A percentile compares a stretch with the other conserved stretches of the same genome.
Evolutionary conservation across 164 flowering plant genomes (phyloP).

Genomic region (Dillenia suffruticosa): DNA sequence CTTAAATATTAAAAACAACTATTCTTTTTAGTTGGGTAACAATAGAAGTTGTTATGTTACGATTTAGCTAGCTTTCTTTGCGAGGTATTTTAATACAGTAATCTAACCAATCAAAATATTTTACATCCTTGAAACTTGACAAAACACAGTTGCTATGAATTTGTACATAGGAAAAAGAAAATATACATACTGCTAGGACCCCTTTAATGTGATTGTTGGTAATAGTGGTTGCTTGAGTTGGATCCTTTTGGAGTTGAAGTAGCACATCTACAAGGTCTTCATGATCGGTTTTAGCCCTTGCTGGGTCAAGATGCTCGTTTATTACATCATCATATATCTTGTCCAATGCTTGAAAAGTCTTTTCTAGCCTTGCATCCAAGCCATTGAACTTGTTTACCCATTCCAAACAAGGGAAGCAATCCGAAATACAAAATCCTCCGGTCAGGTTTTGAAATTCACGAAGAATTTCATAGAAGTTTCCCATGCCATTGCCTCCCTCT

Average conservation of each 20-base stretch:
- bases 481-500: constrained; percentile 6
- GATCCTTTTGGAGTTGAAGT: constrained; percentile 24
- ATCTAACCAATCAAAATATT: too few relatives aligned
- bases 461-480: constrained; percentile 11
- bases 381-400: constrained; percentile 42
- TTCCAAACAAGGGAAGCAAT: constrained; percentile 29
- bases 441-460: constrained; percentile 13
- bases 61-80: too few relatives aligned
- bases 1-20: too few relatives aligned
- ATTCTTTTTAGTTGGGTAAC: too few relatives aligned
- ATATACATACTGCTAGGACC: constrained; percentile 18
- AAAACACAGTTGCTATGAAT: background rate
- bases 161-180: background rate
- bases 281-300: constrained; percentile 3
- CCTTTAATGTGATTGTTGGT: constrained; percentile 27
- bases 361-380: constrained; percentile 12
- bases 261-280: constrained; percentile 39
- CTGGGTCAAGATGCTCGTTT: constrained; percentile 21
- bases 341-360: constrained; percentile 23
- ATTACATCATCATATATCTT: constrained; percentile 24
- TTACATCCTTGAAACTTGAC: too few relatives aligned
- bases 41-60: too few relatives aligned
- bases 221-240: constrained; percentile 4
- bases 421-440: constrained; percentile 22
- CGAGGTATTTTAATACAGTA: too few relatives aligned